Evolutionary conservation across 495 filamentous ascomycete species (phyloP).

Genomic region (Lasiosphaeria hispida): DNA sequence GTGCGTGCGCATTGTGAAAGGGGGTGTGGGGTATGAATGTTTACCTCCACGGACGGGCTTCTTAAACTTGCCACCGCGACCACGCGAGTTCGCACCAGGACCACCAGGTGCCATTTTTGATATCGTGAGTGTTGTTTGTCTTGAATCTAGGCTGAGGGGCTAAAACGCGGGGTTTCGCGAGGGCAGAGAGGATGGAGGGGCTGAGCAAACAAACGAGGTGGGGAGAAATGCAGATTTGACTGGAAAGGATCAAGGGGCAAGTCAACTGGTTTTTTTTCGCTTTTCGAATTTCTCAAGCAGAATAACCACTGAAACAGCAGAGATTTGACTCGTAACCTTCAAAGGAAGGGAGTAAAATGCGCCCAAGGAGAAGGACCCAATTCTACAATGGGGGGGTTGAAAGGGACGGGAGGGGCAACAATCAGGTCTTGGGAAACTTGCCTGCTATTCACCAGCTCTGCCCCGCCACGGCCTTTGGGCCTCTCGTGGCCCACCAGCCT

Average conservation of each 20-base stretch:
- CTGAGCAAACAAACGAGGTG: neutral
- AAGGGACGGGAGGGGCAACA: too few species aligned
- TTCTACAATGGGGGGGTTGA: too few species aligned
- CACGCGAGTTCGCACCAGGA: conserved; percentile 54
- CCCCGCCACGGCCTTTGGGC: too few species aligned
- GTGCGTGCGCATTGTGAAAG: neutral
- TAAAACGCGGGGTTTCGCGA: conserved; percentile 21
- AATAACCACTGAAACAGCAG: too few species aligned
- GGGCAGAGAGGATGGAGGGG: conserved; percentile 12
- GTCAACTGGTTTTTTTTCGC: neutral
- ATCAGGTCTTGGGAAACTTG: too few species aligned
- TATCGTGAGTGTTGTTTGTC: conserved; percentile 12
- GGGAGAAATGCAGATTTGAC: neutral
- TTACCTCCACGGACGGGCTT: conserved; percentile 90
- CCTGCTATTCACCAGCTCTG: too few species aligned
- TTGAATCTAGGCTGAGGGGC: conserved; percentile 5
- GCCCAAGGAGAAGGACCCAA: too few species aligned
- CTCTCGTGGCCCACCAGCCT: too few species aligned
- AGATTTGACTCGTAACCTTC: too few species aligned
- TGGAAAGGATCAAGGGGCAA: neutral
- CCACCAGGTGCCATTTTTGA: conserved; percentile 60
- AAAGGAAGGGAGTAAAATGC: too few species aligned
- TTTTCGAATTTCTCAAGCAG: too few species aligned
- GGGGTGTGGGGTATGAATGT: conserved; percentile 22
- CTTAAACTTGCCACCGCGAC: conserved; percentile 87